phyloP scores from a whole-genome alignment of 345 rosid genomes.

The Zanthoxylum bungeanum region DNA sequence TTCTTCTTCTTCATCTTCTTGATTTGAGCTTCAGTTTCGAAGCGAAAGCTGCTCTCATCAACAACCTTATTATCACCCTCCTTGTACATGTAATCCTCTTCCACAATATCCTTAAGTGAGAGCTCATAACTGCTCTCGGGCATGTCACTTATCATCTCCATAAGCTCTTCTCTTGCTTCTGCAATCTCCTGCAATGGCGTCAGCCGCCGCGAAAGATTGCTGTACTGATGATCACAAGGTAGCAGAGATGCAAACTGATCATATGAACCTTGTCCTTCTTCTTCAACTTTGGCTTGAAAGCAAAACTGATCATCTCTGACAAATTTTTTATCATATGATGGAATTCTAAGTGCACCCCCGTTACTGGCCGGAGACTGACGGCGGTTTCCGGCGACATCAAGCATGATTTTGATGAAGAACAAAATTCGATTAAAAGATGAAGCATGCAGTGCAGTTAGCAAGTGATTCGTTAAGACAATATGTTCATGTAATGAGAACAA shows the following conservation, averaged over 20 bases:
- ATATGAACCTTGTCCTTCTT: neutral
- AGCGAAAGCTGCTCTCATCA: constrained; percentile 6
- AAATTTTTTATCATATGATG: too few relatives aligned
- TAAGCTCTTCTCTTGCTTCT: constrained; percentile 55
- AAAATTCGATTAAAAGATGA: too few relatives aligned
- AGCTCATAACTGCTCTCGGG: constrained; percentile 53
- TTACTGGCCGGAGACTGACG: too few relatives aligned
- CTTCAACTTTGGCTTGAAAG: neutral
- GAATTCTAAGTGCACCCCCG: too few relatives aligned
- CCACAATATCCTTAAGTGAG: constrained; percentile 57
- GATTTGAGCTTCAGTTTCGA: constrained; percentile 4
- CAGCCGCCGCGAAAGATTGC: constrained; percentile 19
- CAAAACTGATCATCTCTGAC: neutral
- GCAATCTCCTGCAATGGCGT: constrained; percentile 24
- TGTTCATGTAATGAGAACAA: neutral
- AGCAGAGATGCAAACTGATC: constrained; percentile 8
- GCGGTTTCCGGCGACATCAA: too few relatives aligned
- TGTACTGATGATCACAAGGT: constrained; percentile 21
- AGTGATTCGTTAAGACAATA: neutral
- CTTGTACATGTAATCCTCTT: constrained; percentile 20
- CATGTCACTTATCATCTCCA: constrained; percentile 48
- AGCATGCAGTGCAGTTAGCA: neutral
- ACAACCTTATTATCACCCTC: too few relatives aligned
- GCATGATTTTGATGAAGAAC: too few relatives aligned
- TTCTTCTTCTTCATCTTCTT: constrained; percentile 13